phyloP scores from a whole-genome alignment of 2,329 filamentous ascomycete genomes.

The Akanthomyces muscarius region DNA sequence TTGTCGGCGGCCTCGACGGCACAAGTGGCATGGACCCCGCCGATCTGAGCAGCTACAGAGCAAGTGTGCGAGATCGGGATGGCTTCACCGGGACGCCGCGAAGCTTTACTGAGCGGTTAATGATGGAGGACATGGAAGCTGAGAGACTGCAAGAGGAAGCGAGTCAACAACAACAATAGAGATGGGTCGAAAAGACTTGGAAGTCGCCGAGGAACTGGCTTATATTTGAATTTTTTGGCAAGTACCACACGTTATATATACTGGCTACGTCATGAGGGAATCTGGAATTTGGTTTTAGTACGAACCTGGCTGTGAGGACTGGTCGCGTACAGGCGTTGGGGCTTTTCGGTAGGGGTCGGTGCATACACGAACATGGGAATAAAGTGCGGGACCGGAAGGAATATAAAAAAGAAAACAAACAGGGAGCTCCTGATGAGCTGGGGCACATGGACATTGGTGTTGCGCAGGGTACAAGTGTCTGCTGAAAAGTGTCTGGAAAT shows the following conservation, averaged over 20 bases:
- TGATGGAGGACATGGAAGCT: slow-evolving; percentile 44
- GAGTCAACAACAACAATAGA: not conserved
- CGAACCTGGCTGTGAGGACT: not conserved
- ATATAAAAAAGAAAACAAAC: not conserved
- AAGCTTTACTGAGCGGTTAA: slow-evolving; percentile 46
- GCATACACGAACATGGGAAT: not conserved
- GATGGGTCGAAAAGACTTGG: not conserved
- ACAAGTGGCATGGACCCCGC: slow-evolving; percentile 45
- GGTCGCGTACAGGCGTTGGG: slow-evolving; percentile 9
- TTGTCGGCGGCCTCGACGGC: slow-evolving; percentile 52
- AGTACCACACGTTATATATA: not conserved
- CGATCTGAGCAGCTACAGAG: slow-evolving; percentile 41
- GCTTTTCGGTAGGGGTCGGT: not conserved
- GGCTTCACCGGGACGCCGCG: slow-evolving; percentile 41
- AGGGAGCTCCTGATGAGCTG: not conserved
- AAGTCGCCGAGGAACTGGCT: not conserved
- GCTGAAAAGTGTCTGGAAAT: not conserved
- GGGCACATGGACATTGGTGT: not conserved
- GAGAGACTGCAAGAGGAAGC: slow-evolving; percentile 19
- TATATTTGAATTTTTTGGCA: not conserved
- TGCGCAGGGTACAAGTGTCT: not conserved
- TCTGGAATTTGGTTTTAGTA: not conserved
- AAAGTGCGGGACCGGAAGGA: not conserved
- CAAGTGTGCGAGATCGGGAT: slow-evolving; percentile 34
- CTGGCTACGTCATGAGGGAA: not conserved